Percentiles rank a stretch among this genome's conserved stretches.
These are phyloP conservation scores for Alloteropsis semialata DNA, from an alignment of 176 grass and related monocot species.

Conservation along the genomic window DNA sequence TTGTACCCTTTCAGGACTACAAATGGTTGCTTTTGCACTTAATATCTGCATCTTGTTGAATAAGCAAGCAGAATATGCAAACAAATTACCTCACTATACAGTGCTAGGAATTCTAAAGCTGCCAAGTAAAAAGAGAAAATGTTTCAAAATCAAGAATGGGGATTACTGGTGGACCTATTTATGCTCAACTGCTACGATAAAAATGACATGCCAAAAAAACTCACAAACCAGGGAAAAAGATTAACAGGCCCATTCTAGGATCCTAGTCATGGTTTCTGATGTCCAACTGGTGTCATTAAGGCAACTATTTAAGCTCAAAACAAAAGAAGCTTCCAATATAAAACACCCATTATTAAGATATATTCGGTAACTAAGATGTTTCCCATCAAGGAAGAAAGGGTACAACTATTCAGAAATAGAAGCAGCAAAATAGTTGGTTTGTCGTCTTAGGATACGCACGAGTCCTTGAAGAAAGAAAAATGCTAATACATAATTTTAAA, in stretches of 20 bases:
- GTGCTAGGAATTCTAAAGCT: background rate
- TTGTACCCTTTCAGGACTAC: background rate
- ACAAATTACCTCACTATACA: background rate
- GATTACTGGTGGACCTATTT: background rate
- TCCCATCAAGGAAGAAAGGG: background rate
- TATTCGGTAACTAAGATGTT: background rate
- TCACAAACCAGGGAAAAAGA: background rate
- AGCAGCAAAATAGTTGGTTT: background rate
- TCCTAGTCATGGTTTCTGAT: background rate
- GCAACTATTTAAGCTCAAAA: background rate
- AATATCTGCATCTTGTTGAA: background rate
- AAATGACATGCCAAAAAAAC: background rate
- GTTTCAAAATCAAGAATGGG: background rate
- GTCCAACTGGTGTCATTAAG: background rate
- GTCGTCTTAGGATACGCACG: background rate
- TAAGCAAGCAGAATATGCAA: background rate
- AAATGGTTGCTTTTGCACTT: slow-evolving; percentile 4
- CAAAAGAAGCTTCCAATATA: background rate
- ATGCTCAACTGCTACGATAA: background rate
- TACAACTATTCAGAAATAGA: background rate
- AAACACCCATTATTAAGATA: background rate
- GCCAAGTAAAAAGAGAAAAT: background rate
- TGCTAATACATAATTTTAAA: background rate
- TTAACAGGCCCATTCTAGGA: background rate
- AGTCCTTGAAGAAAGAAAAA: background rate